Evolutionary conservation across 108 stramenopile species (phyloP).

Genomic region (Cylindrotheca fusiformis): DNA sequence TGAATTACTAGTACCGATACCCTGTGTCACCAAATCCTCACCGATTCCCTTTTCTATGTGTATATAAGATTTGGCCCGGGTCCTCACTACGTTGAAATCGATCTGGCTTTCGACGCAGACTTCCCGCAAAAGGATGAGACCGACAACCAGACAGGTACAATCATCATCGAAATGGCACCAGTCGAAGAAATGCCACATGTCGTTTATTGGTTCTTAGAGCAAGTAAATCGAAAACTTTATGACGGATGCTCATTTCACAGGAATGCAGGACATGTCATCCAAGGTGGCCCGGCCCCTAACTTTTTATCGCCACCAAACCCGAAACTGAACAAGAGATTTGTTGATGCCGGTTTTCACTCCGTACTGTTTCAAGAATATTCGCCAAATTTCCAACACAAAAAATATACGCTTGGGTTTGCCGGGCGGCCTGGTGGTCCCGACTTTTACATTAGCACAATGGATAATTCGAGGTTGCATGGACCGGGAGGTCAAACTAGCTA

Average conservation of each 20-base stretch:
- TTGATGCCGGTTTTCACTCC: slow-evolving; percentile 29
- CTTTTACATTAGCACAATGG: slow-evolving; percentile 82
- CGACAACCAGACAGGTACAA: slow-evolving; percentile 26
- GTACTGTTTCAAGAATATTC: slow-evolving; percentile 84
- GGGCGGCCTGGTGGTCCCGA: slow-evolving; percentile 93
- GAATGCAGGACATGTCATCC: slow-evolving; percentile 81
- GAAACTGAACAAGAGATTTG: slow-evolving; percentile 31
- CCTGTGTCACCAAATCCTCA: not conserved
- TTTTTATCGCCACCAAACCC: slow-evolving; percentile 36
- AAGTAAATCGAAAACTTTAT: slow-evolving; percentile 72
- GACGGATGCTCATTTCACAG: slow-evolving; percentile 64
- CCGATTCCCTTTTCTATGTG: too few relatives aligned
- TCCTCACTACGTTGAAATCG: slow-evolving; percentile 67
- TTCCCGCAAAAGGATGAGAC: slow-evolving; percentile 18
- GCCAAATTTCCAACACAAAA: slow-evolving; percentile 58
- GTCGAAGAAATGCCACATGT: slow-evolving; percentile 76
- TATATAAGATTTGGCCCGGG: slow-evolving; percentile 67
- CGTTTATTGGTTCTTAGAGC: slow-evolving; percentile 78
- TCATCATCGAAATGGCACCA: slow-evolving; percentile 71
- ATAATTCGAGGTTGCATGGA: slow-evolving; percentile 86
- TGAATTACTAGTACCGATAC: too few relatives aligned
- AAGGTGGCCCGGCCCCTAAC: slow-evolving; percentile 57
- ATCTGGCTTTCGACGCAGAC: slow-evolving; percentile 48
- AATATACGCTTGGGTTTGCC: slow-evolving; percentile 80
- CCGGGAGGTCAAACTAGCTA: slow-evolving; percentile 79